Conservation (phyloP, 805 yeast genomes). For the Zygosaccharomyces bailii region DNA sequence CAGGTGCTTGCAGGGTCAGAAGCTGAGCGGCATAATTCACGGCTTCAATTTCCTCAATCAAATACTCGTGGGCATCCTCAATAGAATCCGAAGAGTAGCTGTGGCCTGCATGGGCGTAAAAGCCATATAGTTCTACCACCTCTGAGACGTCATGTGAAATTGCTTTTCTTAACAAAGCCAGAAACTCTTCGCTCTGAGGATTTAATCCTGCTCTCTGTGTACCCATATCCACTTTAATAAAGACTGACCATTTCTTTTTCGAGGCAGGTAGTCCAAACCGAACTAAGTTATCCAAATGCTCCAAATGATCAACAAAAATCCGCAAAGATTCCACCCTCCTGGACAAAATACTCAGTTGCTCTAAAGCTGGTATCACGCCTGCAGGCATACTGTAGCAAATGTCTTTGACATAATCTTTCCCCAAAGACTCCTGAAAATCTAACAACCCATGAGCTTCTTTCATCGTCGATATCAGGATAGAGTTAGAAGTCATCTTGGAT, state of each 20-base stretch:
- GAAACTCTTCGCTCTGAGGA: slow-evolving; percentile 38
- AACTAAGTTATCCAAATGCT: slow-evolving; percentile 50
- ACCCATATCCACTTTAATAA: slow-evolving; percentile 69
- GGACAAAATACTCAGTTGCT: slow-evolving; percentile 46
- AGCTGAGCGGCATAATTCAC: slow-evolving; percentile 51
- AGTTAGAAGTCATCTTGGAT: slow-evolving; percentile 39
- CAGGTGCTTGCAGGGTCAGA: slow-evolving; percentile 28
- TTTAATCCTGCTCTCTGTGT: slow-evolving; percentile 63
- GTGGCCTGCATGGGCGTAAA: slow-evolving; percentile 79
- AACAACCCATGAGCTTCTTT: slow-evolving; percentile 58
- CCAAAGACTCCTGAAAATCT: slow-evolving; percentile 29
- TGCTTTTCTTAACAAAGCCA: slow-evolving; percentile 37
- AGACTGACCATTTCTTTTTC: slow-evolving; percentile 52
- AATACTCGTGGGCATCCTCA: slow-evolving; percentile 44
- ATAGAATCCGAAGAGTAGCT: slow-evolving; percentile 51
- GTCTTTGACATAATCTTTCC: slow-evolving; percentile 39
- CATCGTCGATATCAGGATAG: slow-evolving; percentile 65
- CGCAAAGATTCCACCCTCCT: slow-evolving; percentile 44
- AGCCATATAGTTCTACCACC: slow-evolving; percentile 53
- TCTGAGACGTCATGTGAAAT: slow-evolving; percentile 26
- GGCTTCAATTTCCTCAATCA: slow-evolving; percentile 55
- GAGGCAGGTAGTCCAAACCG: slow-evolving; percentile 32
- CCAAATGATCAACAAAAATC: slow-evolving; percentile 58
- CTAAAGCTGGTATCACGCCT: slow-evolving; percentile 45
- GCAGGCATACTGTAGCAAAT: slow-evolving; percentile 59